These are phyloP conservation scores for Letharia columbiana DNA, from an alignment of 495 filamentous ascomycete genomes.

Conservation along the genomic window DNA sequence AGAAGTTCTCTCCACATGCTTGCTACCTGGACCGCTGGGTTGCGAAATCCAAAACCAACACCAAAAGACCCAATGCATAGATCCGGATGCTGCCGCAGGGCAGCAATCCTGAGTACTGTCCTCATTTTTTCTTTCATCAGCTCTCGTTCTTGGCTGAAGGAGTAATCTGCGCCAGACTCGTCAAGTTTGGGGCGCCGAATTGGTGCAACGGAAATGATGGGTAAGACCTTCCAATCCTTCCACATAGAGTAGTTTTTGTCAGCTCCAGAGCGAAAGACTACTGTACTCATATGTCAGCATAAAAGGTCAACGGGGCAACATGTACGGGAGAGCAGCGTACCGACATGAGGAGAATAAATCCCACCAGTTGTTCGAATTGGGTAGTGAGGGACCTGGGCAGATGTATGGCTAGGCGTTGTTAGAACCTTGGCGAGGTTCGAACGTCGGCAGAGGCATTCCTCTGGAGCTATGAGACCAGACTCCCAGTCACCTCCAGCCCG, in stretches of 20 bases:
- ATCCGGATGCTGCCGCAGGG: conserved; percentile 46
- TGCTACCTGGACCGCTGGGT: conserved; percentile 58
- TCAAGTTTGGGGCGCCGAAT: conserved; percentile 63
- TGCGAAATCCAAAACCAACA: conserved; percentile 58
- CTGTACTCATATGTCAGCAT: conserved; percentile 24
- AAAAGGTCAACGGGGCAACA: not conserved
- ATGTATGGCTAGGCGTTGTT: conserved; percentile 42
- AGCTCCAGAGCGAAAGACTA: conserved; percentile 46
- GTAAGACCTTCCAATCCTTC: conserved; percentile 41
- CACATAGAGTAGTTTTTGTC: conserved; percentile 37
- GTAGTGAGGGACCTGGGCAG: conserved; percentile 44
- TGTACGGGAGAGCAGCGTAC: conserved; percentile 33
- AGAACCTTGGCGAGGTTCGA: conserved; percentile 62
- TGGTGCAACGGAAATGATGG: conserved; percentile 63
- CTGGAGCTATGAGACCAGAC: conserved; percentile 59
- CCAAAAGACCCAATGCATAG: conserved; percentile 66
- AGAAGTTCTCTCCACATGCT: conserved; percentile 60
- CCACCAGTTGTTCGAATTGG: conserved; percentile 58
- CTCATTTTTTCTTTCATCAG: conserved; percentile 65
- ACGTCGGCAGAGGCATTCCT: conserved; percentile 61
- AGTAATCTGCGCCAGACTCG: conserved; percentile 54
- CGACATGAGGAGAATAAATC: conserved; percentile 57
- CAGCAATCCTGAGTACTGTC: conserved; percentile 58
- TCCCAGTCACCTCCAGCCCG: conserved; percentile 72
- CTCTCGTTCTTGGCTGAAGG: conserved; percentile 58